Evolutionary conservation across 352 stramenopile species (phyloP), one percentile per base, ranked within the genome.

Genomic region (Phytophthora europaea): DNA sequence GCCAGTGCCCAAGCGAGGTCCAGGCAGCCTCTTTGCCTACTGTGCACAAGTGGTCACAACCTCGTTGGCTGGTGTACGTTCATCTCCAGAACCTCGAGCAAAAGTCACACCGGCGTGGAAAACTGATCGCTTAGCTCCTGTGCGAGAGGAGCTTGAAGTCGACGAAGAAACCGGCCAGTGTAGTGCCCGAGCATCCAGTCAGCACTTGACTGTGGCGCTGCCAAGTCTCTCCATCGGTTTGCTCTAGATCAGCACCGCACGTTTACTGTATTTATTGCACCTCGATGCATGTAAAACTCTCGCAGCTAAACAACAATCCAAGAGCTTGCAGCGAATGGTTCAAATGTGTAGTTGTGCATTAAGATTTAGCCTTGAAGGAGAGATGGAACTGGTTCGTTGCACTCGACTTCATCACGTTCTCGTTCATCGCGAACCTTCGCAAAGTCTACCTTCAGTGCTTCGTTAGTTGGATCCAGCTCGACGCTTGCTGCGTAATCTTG

Each of bases 391-490:
- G 38, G 34, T 18, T 70, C 7, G 4, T 26, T 18, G 55, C 4
- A 38, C 10, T 63, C 65, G 9, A 16, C 51, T 6, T 54, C 28
- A 26, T 60, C 67, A 10, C 67, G 64, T 43, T 58, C 52, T 10
- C n/a, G 67, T 56, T 81, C 59, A 12, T 66, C 40, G 3, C 63
- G 81, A 54, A 94, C 76, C 54, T 79, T 73, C 6, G 52, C 47
- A 13, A 94, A 73, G 64, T 94, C 88, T 9, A 60, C 47, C 23
- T 77, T 68, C 18, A 95, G 69, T 34, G 78, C 74, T 51, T 81
- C 67, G 57, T 91, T 95, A 1, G 66, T 73, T 43, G 81, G 85
- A 64, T 94, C 84, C 22, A 94, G 61, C 55, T 90, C 81, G n/a
- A 88, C 81, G 3, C 77, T 81, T 40, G 84, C 79, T 3, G 70